phyloP scores from a whole-genome alignment of 2,329 filamentous ascomycete genomes.

The Cordyceps javanica region DNA sequence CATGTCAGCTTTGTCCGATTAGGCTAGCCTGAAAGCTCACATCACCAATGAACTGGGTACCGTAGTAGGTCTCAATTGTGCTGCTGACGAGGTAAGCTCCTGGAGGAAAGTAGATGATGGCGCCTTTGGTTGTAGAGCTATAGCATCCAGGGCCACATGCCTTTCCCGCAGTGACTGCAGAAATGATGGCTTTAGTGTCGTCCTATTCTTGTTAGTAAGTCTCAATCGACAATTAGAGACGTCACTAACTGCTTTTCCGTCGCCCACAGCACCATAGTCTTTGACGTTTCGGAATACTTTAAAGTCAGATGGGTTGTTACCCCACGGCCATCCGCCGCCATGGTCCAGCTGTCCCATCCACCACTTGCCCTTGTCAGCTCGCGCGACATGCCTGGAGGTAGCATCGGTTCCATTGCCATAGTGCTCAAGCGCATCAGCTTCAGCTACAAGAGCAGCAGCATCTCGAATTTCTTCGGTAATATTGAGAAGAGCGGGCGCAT shows the following conservation, averaged over 20 bases:
- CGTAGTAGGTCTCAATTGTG: neutral
- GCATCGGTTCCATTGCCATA: neutral
- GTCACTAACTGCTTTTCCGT: neutral
- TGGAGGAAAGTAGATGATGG: constrained; percentile 19
- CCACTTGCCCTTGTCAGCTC: constrained; percentile 8
- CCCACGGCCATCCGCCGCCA: constrained; percentile 20
- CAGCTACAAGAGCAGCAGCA: constrained; percentile 21
- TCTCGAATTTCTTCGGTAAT: constrained; percentile 20
- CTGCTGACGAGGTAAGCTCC: neutral
- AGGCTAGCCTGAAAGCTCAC: neutral
- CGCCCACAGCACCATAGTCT: constrained; percentile 1
- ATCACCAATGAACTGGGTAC: neutral
- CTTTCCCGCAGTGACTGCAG: constrained; percentile 19
- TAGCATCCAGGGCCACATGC: neutral
- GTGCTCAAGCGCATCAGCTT: constrained; percentile 16
- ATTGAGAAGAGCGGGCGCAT: constrained; percentile 15
- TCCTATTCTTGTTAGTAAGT: neutral
- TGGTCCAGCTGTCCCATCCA: constrained; percentile 20
- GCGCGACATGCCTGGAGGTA: neutral
- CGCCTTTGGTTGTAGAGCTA: neutral
- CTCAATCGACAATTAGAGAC: too few relatives aligned
- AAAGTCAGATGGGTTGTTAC: constrained; percentile 15
- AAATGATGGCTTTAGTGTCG: constrained; percentile 31
- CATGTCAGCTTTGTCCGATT: neutral
- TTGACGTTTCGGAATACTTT: constrained; percentile 3